Percentiles rank a stretch among this genome's conserved stretches.
Conservation (phyloP, 352 stramenopile genomes). For the Pythium dissimile region DNA sequence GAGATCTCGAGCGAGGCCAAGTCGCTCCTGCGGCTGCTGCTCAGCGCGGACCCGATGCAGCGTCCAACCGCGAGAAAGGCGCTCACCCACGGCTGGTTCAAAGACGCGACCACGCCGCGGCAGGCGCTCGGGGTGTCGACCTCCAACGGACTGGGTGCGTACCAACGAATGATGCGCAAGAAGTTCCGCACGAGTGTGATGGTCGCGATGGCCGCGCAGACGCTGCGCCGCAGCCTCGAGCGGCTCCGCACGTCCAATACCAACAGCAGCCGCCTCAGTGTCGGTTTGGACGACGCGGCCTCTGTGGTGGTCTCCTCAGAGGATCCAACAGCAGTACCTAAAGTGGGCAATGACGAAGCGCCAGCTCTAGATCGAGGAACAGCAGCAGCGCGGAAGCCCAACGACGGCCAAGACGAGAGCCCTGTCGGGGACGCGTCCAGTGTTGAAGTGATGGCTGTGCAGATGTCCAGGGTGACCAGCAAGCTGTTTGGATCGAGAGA, state of each 20-base stretch:
- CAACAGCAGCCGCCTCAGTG: neutral
- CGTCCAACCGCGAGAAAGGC: constrained; percentile 34
- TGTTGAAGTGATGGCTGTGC: neutral
- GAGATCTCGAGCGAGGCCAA: constrained; percentile 52
- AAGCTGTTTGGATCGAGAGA: neutral
- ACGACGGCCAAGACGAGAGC: too few species aligned
- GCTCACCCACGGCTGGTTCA: constrained; percentile 50
- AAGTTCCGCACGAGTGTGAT: constrained; percentile 69
- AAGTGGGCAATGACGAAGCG: neutral
- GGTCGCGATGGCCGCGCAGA: constrained; percentile 50
- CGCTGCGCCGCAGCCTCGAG: constrained; percentile 44
- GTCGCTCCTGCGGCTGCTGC: constrained; percentile 33
- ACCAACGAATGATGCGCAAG: constrained; percentile 54
- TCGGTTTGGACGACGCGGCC: neutral
- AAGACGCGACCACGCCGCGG: constrained; percentile 36
- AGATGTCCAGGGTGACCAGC: neutral
- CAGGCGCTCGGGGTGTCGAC: constrained; percentile 46
- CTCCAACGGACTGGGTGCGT: constrained; percentile 44
- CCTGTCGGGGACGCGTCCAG: too few species aligned
- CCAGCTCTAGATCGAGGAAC: neutral
- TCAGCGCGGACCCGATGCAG: constrained; percentile 27
- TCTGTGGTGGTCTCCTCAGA: too few species aligned
- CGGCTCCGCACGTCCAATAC: constrained; percentile 33
- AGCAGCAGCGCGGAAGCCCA: neutral
- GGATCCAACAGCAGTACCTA: neutral